A percentile compares a stretch with the other conserved stretches of the same genome.
phyloP scores from a whole-genome alignment of 768 basidiomycete species.

The Boletus edulis region DNA sequence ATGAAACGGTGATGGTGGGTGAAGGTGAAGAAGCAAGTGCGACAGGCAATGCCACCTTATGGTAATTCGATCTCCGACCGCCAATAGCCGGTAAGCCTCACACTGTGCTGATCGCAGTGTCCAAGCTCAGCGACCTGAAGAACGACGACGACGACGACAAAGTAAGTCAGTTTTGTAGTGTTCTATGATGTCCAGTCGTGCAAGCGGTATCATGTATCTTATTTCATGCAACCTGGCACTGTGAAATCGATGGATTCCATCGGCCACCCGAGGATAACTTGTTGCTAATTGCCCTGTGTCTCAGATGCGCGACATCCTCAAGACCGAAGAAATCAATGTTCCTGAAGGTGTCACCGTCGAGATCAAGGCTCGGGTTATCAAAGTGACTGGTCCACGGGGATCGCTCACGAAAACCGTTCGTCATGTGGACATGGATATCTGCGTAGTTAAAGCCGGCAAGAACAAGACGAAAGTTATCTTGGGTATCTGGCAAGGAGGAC shows the following conservation, averaged over 20 bases:
- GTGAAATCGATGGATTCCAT: constrained; percentile 39
- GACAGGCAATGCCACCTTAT: constrained; percentile 26
- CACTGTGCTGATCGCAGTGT: constrained; percentile 1
- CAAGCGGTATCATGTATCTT: neutral
- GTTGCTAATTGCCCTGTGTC: constrained; percentile 22
- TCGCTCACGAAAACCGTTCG: constrained; percentile 89
- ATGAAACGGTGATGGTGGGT: constrained; percentile 45
- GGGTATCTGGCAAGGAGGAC: constrained; percentile 96
- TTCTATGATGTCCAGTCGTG: neutral
- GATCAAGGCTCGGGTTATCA: constrained; percentile 90
- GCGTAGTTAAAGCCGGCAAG: constrained; percentile 70
- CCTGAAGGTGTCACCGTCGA: constrained; percentile 81
- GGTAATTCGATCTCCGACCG: constrained; percentile 37
- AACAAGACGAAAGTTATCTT: constrained; percentile 72
- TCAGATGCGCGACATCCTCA: constrained; percentile 90
- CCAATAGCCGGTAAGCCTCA: constrained; percentile 19
- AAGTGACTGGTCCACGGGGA: constrained; percentile 90
- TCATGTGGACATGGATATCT: constrained; percentile 93
- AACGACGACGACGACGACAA: constrained; percentile 24
- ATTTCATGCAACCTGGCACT: neutral
- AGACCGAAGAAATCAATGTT: constrained; percentile 90
- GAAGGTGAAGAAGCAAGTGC: constrained; percentile 39
- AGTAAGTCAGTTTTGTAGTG: constrained; percentile 22
- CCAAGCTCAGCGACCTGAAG: constrained; percentile 24
- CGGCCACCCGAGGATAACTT: constrained; percentile 28